phyloP scores from a whole-genome alignment of 257 asterid genomes.

The Solanum rostratum region DNA sequence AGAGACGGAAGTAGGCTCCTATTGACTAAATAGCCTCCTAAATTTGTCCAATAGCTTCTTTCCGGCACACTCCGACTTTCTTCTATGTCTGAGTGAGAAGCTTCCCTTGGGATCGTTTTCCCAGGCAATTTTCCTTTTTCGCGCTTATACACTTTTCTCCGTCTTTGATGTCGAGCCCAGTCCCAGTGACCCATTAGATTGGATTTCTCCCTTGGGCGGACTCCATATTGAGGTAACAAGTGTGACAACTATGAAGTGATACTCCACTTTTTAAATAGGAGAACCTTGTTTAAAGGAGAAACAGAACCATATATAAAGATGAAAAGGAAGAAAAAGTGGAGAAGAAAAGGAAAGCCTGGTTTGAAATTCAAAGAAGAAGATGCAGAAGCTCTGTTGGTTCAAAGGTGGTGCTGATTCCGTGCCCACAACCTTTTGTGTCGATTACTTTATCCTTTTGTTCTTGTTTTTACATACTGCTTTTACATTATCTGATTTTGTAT shows the following conservation, averaged over 20 bases:
- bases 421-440: neutral
- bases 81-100: neutral
- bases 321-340: neutral
- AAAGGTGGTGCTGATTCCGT: neutral
- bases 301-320: neutral
- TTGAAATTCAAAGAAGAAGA: neutral
- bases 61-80: neutral
- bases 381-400: neutral
- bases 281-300: neutral
- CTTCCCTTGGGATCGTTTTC: neutral
- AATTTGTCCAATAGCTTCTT: neutral
- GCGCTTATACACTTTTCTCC: no score
- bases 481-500: neutral
- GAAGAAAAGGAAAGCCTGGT: neutral
- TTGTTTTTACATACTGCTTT: neutral
- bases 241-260: neutral
- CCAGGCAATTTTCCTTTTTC: no score
- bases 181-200: no score
- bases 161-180: no score
- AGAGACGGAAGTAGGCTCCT: no score
- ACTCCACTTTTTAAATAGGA: neutral
- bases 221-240: no score
- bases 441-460: neutral
- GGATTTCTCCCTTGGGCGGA: no score
- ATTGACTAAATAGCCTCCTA: neutral